Evolutionary conservation across 495 filamentous ascomycete genomes (phyloP), one percentile per base, ranked within the genome.

Genomic region (Pseudoneurospora amorphoporcata): DNA sequence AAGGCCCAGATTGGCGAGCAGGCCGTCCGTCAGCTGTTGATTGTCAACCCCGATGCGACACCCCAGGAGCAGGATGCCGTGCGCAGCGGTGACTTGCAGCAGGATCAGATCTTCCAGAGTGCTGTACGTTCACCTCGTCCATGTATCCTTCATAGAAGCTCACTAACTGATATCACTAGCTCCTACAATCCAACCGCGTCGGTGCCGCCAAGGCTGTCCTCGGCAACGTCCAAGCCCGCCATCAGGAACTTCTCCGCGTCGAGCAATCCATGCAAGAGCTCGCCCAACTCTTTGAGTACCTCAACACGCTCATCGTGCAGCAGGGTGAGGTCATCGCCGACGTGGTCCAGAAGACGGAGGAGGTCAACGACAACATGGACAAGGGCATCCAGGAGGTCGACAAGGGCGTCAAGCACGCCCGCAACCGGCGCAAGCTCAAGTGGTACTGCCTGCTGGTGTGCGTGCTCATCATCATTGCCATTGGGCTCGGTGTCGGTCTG

Each of bases 61-160:
- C 89, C 92, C 69, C 79, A 80, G 14, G 89, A 92, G 79, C 87
- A 92, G 68, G 81, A 83, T 17, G 82, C 90, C 77, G 90, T 91
- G 4, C 79, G 84, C n/a, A 83, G 90, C 74, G 85, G 88, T 42
- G 87, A 92, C 79, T 92, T 89, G 87, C 89, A 89, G 29, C 85
- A 91, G 72, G 91, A 92, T 78, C 90, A 91, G 74, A 88, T 93
- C 72, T 93, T 93, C 83, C 90, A 91, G 81, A 88, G 87, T 47
- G 91, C 91, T 68, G 91, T 92, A 86, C 71, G 88, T 83, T 65
- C 40, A 32, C 4, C 12, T 61, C 41, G 37, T 58, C 39, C 16
- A 35, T 7, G 53, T 35, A 17, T 43, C 40, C 69, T 41, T 35
- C 47, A 7, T 70, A 23, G 23, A 14, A 23, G 68, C 73, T 80